A percentile compares a stretch with the other conserved stretches of the same genome.
These are phyloP conservation scores for Mycena maculata DNA, from an alignment of 768 basidiomycete genomes.

Conservation along the genomic window DNA sequence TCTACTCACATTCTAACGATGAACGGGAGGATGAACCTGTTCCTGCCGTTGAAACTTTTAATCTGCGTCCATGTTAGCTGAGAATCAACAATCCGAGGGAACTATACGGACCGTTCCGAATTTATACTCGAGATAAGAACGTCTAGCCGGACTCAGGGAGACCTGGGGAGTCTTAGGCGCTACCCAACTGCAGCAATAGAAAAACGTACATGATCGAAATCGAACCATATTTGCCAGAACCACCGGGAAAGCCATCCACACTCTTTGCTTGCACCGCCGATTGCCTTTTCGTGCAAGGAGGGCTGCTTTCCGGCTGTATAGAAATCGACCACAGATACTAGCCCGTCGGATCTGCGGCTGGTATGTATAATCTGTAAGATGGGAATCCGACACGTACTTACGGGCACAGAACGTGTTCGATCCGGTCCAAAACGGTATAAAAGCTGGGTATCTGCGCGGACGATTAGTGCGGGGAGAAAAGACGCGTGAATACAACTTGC, in stretches of 20 bases:
- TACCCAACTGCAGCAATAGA: constrained; percentile 30
- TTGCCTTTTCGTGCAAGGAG: constrained; percentile 68
- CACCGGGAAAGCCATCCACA: constrained; percentile 75
- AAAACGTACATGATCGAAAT: constrained; percentile 58
- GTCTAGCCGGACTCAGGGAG: constrained; percentile 64
- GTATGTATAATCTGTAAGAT: too few species aligned
- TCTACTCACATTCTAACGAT: constrained; percentile 66
- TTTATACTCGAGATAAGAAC: constrained; percentile 82
- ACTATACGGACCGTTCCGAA: constrained; percentile 70
- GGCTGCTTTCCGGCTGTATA: constrained; percentile 70
- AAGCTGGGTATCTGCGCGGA: constrained; percentile 67
- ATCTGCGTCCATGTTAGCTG: constrained; percentile 46
- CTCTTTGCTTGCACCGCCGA: constrained; percentile 70
- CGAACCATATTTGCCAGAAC: constrained; percentile 85
- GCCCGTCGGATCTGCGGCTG: constrained; percentile 43
- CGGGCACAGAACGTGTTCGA: constrained; percentile 72
- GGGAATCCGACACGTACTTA: constrained; percentile 28
- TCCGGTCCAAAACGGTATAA: constrained; percentile 73
- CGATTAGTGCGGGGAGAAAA: background rate
- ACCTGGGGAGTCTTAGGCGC: constrained; percentile 42
- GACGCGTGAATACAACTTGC: constrained; percentile 39
- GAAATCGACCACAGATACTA: constrained; percentile 65
- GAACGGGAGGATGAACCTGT: constrained; percentile 74
- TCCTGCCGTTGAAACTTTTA: constrained; percentile 79
- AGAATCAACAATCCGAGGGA: background rate